Evolutionary conservation across 116 monocot genomes (phyloP), one percentile per base, ranked within the genome.

Genomic region (Posidonia oceanica): DNA sequence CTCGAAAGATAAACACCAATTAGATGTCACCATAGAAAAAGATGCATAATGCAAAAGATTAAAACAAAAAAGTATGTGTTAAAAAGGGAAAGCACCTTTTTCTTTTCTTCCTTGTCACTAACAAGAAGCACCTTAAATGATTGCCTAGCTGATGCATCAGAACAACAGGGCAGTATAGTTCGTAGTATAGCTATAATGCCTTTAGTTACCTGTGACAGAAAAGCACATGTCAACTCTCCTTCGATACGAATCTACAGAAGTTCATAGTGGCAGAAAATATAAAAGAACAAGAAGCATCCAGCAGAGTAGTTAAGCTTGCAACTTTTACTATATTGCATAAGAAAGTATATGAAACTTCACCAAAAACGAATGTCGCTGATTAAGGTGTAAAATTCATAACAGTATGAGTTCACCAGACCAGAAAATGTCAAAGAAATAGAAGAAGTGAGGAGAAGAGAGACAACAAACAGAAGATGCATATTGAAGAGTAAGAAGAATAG

Each of bases 31-130:
- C 12, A 39, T 2, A 59, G 7, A 73, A 51, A 48, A 64, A 14
- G 17, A 6, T 16, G 22, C 38, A 53, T 53, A 15, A 53, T 36
- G 13, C 7, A 54, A 37, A 69, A 52, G 4, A 62, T 40, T 36
- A 20, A 59, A 14, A 60, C 38, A 56, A 53, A 8, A 29, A 6
- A 0, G 42, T 59, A 68, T 21, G 20, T 2, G 59, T 29, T 3
- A 20, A 58, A 68, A 59, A 44, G 70, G 66, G 69, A 8, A 55
- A 65, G 55, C 14, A 96, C 95, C 85, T 76, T 87, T 73, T 87
- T 96, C 77, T 87, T 86, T 80, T 83, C 86, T 66, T 86, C 91
- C 74, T 96, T 96, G 39, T 96, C 89, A 76, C 65, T 54, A 63
- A 80, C 72, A 17, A 84, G 69, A 75, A 96, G 83, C 52, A 88